These are phyloP conservation scores for Colletotrichum ledebouriae DNA, from an alignment of 2,329 filamentous ascomycete genomes.

Conservation along the genomic window DNA sequence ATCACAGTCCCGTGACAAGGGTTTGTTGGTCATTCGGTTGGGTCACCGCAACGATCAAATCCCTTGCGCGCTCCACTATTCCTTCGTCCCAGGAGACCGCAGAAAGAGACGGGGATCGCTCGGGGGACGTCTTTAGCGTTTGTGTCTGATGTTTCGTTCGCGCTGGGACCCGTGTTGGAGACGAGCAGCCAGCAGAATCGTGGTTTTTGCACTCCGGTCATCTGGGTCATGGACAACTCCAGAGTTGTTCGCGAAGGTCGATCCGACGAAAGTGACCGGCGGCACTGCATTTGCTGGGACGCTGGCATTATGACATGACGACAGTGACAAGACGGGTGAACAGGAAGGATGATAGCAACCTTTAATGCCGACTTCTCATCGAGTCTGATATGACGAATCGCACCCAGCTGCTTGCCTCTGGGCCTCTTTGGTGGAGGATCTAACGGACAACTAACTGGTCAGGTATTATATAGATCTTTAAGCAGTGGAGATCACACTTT, in stretches of 20 bases:
- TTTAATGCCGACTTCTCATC: background rate
- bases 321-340: background rate
- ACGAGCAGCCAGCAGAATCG: constrained; percentile 9
- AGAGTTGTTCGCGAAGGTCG: constrained; percentile 7
- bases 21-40: constrained; percentile 5
- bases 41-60: background rate
- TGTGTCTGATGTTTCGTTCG: constrained; percentile 30
- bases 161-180: background rate
- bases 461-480: constrained; percentile 17
- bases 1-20: background rate
- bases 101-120: background rate
- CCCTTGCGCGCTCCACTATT: constrained; percentile 17
- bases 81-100: background rate
- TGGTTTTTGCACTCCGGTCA: constrained; percentile 11
- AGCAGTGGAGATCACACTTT: background rate
- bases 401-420: background rate
- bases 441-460: background rate
- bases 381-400: background rate
- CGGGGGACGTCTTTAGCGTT: constrained; percentile 17
- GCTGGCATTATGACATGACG: constrained; percentile 9
- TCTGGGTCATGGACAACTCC: constrained; percentile 17
- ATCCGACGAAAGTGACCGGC: constrained; percentile 13
- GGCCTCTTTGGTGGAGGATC: background rate
- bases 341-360: background rate
- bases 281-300: constrained; percentile 1